Evolutionary conservation across 2,329 filamentous ascomycete species (phyloP).

Genomic region (Penicillium sp.): DNA sequence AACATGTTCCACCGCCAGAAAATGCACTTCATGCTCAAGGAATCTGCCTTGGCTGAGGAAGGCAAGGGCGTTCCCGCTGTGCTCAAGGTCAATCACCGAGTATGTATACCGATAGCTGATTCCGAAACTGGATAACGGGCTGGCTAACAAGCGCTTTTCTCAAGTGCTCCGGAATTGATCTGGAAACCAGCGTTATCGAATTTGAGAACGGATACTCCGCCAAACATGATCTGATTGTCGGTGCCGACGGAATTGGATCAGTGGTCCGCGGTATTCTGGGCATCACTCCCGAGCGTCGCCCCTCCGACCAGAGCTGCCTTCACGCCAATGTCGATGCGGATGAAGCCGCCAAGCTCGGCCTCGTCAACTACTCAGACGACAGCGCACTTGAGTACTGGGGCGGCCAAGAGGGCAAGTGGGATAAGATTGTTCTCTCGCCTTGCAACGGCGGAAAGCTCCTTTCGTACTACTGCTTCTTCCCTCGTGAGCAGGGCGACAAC

Average conservation of each 20-base stretch:
- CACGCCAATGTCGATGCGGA: conserved; percentile 65
- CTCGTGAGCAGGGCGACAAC: conserved; percentile 61
- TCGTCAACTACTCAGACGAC: conserved; percentile 63
- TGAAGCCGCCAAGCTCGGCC: conserved; percentile 59
- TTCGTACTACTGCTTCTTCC: conserved; percentile 72
- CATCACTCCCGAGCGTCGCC: conserved; percentile 60
- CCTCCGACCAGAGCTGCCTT: conserved; percentile 61
- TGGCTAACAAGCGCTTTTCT: not conserved
- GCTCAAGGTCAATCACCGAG: conserved; percentile 57
- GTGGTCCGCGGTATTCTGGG: conserved; percentile 63
- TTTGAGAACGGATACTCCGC: conserved; percentile 55
- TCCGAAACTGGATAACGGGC: no score
- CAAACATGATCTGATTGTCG: conserved; percentile 62
- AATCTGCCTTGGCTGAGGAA: conserved; percentile 53
- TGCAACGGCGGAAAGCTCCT: conserved; percentile 66
- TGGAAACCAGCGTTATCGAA: conserved; percentile 50
- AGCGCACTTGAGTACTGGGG: conserved; percentile 70
- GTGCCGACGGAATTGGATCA: conserved; percentile 68
- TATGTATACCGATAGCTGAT: conserved; percentile 22
- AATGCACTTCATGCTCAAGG: conserved; percentile 68
- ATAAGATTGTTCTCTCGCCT: conserved; percentile 71
- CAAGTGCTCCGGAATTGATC: conserved; percentile 53
- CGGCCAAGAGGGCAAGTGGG: conserved; percentile 58
- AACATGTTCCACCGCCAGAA: conserved; percentile 71
- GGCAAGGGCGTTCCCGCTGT: conserved; percentile 57